Percentiles rank a stretch among this genome's conserved stretches.
phyloP scores from a whole-genome alignment of 768 basidiomycete species.

The Russula abietina region DNA sequence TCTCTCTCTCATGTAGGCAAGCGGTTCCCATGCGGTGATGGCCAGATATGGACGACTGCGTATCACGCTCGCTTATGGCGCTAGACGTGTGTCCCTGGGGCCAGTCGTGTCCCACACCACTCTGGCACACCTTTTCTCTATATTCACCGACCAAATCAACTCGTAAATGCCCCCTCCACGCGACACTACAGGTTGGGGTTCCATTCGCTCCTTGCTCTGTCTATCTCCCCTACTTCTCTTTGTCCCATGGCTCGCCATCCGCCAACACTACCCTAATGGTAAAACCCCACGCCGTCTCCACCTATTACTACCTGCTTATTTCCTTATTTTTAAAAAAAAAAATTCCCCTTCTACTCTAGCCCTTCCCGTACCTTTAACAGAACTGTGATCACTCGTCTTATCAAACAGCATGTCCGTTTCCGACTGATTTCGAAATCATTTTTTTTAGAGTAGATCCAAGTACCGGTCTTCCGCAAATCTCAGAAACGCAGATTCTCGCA shows the following conservation, averaged over 20 bases:
- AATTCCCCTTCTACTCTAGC: conserved; percentile 11
- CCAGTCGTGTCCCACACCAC: no score
- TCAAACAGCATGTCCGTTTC: not conserved
- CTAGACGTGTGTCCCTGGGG: no score
- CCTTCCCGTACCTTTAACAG: conserved; percentile 22
- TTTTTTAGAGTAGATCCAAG: conserved; percentile 39
- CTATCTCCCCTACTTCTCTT: conserved; percentile 50
- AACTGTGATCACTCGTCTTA: conserved; percentile 17
- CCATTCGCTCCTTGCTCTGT: conserved; percentile 47
- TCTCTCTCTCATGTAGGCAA: no score
- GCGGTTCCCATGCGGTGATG: no score
- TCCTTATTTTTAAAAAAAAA: no score
- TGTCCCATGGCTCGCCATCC: conserved; percentile 44
- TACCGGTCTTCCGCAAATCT: conserved; percentile 62
- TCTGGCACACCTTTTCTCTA: not conserved
- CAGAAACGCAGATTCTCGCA: conserved; percentile 60
- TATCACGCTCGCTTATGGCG: no score
- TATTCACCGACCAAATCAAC: not conserved
- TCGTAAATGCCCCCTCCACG: not conserved
- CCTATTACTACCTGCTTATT: not conserved
- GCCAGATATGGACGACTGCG: no score
- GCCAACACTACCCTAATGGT: conserved; percentile 23
- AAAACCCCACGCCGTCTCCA: not conserved
- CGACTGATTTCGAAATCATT: not conserved
- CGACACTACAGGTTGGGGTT: conserved; percentile 40